Base-by-base conservation (phyloP, 352 stramenopile species). In the Phytophthora syringae region DNA sequence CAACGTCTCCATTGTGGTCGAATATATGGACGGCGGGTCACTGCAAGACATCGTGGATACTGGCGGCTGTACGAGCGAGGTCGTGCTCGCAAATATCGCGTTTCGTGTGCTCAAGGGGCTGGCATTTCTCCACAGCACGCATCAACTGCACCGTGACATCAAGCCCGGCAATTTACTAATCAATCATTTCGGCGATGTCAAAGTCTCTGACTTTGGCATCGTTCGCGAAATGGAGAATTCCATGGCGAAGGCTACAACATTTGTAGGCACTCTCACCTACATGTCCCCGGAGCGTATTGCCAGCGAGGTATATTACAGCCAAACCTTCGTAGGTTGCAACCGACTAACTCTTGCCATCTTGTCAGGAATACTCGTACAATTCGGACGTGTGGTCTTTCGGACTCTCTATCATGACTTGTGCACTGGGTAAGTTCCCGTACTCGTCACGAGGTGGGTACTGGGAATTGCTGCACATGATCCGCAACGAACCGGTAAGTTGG, bases 1-100 rank as follows among this genome's bases (percentile, higher is more conserved):
- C 10, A 95, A 92, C 36, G 92, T 98, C 21, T 97, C 85, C 0
- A 97, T 98, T 42, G 89, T 98, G n/a, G 84, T 98, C 40, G 95
- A 98, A 71, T 98, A 98, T 70, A 98, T 98, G 94, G 88, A 98
- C 51, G 94, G 89, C n/a, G 95, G 95, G 13, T 97, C 89, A 28
- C 79, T 98, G 2, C 89, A 98, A 64, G 93, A 98, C 47, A 94
- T 98, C 27, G 90, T 98, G 16, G 84, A 97, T 45, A 90, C 77
- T 6, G 92, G 91, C 20, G 92, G 90, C 20, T 97, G 86, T 64
- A 91, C 83, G 25, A 89, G 82, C 32, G 94, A 98, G 52, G 76
- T 72, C 21, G 87, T 95, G n/a, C 74, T 98, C 18, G 89, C 92
- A 7, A 93, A 95, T 22, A 97, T 98, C 36, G 90, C 88, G 13